Base-by-base conservation (phyloP, 2,329 filamentous ascomycete genomes). In the Bipolaris bicolor region DNA sequence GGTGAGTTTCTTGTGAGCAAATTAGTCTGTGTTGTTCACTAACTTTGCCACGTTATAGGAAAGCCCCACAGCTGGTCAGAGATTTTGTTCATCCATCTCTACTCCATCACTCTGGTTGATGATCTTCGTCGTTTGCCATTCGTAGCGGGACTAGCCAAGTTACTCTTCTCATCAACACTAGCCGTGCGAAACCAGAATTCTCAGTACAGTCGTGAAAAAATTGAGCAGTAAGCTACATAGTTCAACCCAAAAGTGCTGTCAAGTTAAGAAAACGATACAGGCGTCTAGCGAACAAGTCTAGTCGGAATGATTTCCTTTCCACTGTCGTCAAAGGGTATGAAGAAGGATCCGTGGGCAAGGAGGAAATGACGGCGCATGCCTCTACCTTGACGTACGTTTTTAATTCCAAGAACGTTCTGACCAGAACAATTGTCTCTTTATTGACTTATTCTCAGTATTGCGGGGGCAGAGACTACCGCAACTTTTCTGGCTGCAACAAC, bases 291-390 rank as follows among this genome's bases (percentile, higher is more conserved):
- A 40, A 22, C 7, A 33, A 49, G 22, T 26, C 18, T 3, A 22
- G 1, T 2, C 47, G 47, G 15, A 33, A 49, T 5, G 47, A 49
- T 22, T 49, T 49, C 16, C 34, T 49, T 15, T 39, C 47, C 26
- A 49, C 36, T 11, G 4, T 49, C 7, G 15, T 16, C 20, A 22
- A 26, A 3, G 39, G 39, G 18, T 33, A 39, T 15, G 36, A 39
- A 20, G n/a, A 18, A 39, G 47, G 47, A 7, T 15, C 20, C 2
- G n/a, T 49, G 15, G 16, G 33, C 15, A 18, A 49, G 16, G 47
- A 49, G 34, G 47, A 49, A 22, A 29, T 49, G 47, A 40, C 47
- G 3, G 47, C 47, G 10, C 47, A 49, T 24, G 47, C 47, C 7
- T 49, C 47, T 11, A 49, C 47, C 9, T 29, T 49, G 34, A 16